Evolutionary conservation across 768 basidiomycete species (phyloP).

Genomic region (Psilocybe cubensis): DNA sequence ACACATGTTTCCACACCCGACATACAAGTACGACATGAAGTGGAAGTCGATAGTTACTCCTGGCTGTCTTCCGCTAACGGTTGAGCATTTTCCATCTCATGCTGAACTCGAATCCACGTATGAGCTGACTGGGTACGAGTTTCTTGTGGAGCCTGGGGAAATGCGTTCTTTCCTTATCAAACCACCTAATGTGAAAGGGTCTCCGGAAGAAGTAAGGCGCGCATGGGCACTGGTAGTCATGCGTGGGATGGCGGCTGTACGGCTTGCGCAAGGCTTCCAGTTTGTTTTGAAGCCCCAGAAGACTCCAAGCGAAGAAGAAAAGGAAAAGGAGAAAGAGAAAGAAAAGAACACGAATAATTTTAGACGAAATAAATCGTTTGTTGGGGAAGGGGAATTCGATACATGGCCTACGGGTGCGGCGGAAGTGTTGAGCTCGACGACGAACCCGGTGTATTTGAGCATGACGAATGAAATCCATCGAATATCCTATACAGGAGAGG

Average conservation of each 20-base stretch:
- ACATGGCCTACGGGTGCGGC: slow-evolving; percentile 67
- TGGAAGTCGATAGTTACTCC: slow-evolving; percentile 90
- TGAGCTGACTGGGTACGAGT: slow-evolving; percentile 86
- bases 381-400: slow-evolving; percentile 53
- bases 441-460: slow-evolving; percentile 84
- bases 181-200: slow-evolving; percentile 52
- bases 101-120: slow-evolving; percentile 78
- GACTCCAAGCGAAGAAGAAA: slow-evolving; percentile 32
- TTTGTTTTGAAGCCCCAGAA: slow-evolving; percentile 67
- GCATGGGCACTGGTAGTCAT: slow-evolving; percentile 83
- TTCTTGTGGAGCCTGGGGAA: slow-evolving; percentile 82
- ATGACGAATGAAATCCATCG: slow-evolving; percentile 96
- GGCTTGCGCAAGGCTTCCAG: slow-evolving; percentile 94
- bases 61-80: slow-evolving; percentile 86
- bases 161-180: slow-evolving; percentile 88
- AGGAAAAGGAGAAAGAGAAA: slow-evolving; percentile 27
- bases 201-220: slow-evolving; percentile 59
- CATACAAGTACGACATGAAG: slow-evolving; percentile 86
- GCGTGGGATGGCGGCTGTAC: slow-evolving; percentile 92
- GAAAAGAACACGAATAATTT: slow-evolving; percentile 22
- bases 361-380: slow-evolving; percentile 59
- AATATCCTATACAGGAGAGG: slow-evolving; percentile 89
- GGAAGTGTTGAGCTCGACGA: slow-evolving; percentile 60
- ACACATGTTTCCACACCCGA: slow-evolving; percentile 75
- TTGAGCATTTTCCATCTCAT: slow-evolving; percentile 82